Conservation (phyloP, 2,329 filamentous ascomycete genomes). For the Arthroderma sp. region DNA sequence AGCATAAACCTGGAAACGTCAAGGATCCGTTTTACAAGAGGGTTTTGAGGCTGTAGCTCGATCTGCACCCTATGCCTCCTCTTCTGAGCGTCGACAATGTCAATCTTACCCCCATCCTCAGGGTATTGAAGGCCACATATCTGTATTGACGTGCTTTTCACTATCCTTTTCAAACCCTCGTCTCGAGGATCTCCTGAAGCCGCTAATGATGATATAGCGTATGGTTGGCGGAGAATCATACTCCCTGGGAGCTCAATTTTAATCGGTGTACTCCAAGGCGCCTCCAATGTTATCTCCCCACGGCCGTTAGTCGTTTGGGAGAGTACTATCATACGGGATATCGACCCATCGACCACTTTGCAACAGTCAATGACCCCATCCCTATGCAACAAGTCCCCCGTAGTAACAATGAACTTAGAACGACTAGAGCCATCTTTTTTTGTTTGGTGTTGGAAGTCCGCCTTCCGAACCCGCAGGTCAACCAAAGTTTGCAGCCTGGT, state of each 20-base stretch:
- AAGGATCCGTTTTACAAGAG: slow-evolving; percentile 49
- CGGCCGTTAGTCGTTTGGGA: slow-evolving; percentile 52
- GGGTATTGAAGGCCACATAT: slow-evolving; percentile 45
- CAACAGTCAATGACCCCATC: slow-evolving; percentile 61
- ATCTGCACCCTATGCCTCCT: slow-evolving; percentile 55
- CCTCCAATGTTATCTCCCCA: slow-evolving; percentile 57
- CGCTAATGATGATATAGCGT: slow-evolving; percentile 45
- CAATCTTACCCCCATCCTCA: slow-evolving; percentile 48
- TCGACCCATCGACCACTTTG: slow-evolving; percentile 52
- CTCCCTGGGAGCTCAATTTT: slow-evolving; percentile 48
- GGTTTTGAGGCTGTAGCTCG: slow-evolving; percentile 50
- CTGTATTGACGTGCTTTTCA: slow-evolving; percentile 29
- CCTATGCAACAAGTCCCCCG: slow-evolving; percentile 41
- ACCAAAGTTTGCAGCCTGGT: slow-evolving; percentile 56
- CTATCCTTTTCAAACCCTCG: slow-evolving; percentile 32
- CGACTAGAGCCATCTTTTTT: slow-evolving; percentile 4
- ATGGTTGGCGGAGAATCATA: slow-evolving; percentile 47
- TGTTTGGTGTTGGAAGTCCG: slow-evolving; percentile 16
- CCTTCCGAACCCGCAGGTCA: slow-evolving; percentile 40
- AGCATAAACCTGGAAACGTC: slow-evolving; percentile 52
- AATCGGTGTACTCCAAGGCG: slow-evolving; percentile 60
- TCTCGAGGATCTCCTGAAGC: slow-evolving; percentile 41
- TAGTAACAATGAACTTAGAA: slow-evolving; percentile 4
- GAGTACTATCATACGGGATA: slow-evolving; percentile 57
- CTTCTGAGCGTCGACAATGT: slow-evolving; percentile 50